phyloP scores from a whole-genome alignment of 306 rosid species.

The Vigna radiata region DNA sequence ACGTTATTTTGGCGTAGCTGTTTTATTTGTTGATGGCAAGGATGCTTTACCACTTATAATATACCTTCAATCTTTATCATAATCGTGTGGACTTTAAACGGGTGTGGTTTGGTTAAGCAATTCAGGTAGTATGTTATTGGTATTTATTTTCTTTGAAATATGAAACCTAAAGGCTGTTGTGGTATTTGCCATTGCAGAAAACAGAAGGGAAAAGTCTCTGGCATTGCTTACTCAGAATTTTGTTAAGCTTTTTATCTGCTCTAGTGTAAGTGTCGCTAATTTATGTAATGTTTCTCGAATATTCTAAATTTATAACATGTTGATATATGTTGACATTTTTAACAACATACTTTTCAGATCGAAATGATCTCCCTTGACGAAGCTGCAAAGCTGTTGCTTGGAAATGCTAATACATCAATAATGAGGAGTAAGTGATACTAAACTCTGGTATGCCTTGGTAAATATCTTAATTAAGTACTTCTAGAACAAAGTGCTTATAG shows the following conservation, averaged over 20 bases:
- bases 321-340: slow-evolving; percentile 18
- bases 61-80: background rate
- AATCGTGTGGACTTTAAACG: background rate
- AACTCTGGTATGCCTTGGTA: background rate
- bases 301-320: background rate
- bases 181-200: slow-evolving; percentile 51
- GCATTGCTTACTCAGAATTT: slow-evolving; percentile 83
- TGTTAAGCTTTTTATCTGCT: slow-evolving; percentile 85
- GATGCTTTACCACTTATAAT: background rate
- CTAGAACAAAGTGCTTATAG: background rate
- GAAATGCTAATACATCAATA: slow-evolving; percentile 58
- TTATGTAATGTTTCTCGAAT: background rate
- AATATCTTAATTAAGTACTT: background rate
- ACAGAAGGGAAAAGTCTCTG: slow-evolving; percentile 76
- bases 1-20: background rate
- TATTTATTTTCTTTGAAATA: background rate
- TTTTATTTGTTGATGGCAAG: background rate
- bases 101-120: background rate
- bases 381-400: slow-evolving; percentile 76
- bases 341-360: slow-evolving; percentile 44
- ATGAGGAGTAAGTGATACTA: slow-evolving; percentile 79
- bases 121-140: background rate
- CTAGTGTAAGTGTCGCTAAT: slow-evolving; percentile 56
- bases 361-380: slow-evolving; percentile 78
- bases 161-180: background rate